These are phyloP conservation scores for Dipteronia dyeriana DNA, from an alignment of 345 rosid genomes.

Conservation along the genomic window DNA sequence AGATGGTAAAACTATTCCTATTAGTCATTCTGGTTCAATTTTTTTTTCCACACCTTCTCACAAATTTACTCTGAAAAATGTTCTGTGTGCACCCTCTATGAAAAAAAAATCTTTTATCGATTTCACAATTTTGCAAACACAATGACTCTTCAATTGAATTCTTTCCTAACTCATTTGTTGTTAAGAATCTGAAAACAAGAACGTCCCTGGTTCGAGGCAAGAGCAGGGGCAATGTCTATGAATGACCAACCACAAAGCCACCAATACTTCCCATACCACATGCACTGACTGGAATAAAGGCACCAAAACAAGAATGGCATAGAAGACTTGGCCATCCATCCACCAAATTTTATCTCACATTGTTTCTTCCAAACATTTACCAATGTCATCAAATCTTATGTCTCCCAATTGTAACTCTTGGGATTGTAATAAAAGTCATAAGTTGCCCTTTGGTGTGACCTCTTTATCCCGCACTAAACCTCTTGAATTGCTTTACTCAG, in stretches of 20 bases:
- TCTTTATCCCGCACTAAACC: too few relatives aligned
- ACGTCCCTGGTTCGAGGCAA: not conserved
- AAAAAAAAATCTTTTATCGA: not conserved
- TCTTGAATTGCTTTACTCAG: not conserved
- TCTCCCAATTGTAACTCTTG: too few relatives aligned
- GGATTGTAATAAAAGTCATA: too few relatives aligned
- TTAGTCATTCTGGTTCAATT: not conserved
- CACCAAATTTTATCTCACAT: not conserved
- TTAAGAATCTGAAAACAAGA: not conserved
- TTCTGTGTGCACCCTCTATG: not conserved
- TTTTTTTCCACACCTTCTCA: not conserved
- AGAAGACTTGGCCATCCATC: not conserved
- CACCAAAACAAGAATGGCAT: not conserved
- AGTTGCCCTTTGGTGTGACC: too few relatives aligned
- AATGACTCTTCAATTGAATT: not conserved
- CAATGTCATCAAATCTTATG: too few relatives aligned
- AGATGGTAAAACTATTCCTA: not conserved
- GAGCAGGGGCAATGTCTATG: not conserved
- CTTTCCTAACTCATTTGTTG: not conserved
- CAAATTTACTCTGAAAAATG: not conserved
- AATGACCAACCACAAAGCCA: not conserved
- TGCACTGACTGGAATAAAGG: too few relatives aligned
- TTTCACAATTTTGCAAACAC: not conserved
- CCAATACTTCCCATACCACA: too few relatives aligned
- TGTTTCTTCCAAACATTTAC: too few relatives aligned